phyloP scores from a whole-genome alignment of 257 asterid species.

The Mentha longifolia region DNA sequence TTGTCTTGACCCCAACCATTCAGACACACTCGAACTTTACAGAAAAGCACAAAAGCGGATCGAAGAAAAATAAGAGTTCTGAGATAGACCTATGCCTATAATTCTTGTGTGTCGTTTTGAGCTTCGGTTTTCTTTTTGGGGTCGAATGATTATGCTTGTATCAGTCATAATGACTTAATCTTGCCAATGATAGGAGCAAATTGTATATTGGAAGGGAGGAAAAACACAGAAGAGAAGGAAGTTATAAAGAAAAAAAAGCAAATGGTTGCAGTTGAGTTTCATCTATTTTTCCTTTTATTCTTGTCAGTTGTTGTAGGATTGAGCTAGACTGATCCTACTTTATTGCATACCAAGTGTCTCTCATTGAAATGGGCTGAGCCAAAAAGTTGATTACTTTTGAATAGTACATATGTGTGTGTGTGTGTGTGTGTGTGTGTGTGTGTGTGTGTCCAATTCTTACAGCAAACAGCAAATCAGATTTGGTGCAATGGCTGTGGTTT shows the following conservation, averaged over 20 bases:
- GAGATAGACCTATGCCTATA: constrained; percentile 30
- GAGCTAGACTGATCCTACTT: not conserved
- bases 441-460: constrained; percentile 5
- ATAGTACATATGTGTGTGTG: constrained; percentile 23
- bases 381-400: constrained; percentile 26
- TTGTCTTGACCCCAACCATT: constrained; percentile 78
- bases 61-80: constrained; percentile 45
- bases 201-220: constrained; percentile 24
- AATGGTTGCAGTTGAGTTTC: constrained; percentile 36
- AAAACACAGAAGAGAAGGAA: constrained; percentile 12
- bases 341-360: not conserved
- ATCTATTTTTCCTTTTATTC: not conserved
- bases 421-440: constrained; percentile 27
- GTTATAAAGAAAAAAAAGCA: constrained; percentile 28
- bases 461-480: not conserved
- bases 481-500: not conserved
- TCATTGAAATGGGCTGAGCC: constrained; percentile 32
- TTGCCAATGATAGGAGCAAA: constrained; percentile 32
- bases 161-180: constrained; percentile 24
- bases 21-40: constrained; percentile 72
- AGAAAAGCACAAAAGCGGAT: constrained; percentile 51
- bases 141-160: constrained; percentile 38
- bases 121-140: constrained; percentile 25
- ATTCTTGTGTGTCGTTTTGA: constrained; percentile 28
- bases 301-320: constrained; percentile 17